These are phyloP conservation scores for Podaxis pistillaris DNA, from an alignment of 768 basidiomycete genomes.

Conservation along the genomic window DNA sequence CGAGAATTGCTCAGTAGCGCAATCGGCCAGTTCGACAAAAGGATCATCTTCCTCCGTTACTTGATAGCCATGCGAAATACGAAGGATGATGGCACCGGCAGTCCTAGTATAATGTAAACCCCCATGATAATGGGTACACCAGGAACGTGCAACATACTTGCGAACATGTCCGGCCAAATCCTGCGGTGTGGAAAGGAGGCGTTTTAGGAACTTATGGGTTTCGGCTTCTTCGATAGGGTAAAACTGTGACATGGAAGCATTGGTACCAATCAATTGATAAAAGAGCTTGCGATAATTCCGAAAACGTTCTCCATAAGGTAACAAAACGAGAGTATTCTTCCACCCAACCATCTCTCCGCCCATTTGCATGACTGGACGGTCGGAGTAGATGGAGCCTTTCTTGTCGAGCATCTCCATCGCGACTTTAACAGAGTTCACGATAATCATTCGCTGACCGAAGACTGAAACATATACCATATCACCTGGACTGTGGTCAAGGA, in stretches of 20 bases:
- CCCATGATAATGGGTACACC: background rate
- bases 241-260: slow-evolving; percentile 35
- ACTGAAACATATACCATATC: slow-evolving; percentile 41
- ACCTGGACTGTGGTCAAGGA: slow-evolving; percentile 24
- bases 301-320: slow-evolving; percentile 39
- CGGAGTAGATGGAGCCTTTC: slow-evolving; percentile 54
- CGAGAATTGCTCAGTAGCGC: slow-evolving; percentile 37
- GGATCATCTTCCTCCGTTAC: slow-evolving; percentile 38
- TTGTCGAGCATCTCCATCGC: slow-evolving; percentile 52
- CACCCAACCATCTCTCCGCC: slow-evolving; percentile 41
- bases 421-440: slow-evolving; percentile 38
- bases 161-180: slow-evolving; percentile 32
- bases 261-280: slow-evolving; percentile 40
- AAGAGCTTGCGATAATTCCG: slow-evolving; percentile 40
- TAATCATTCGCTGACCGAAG: slow-evolving; percentile 43
- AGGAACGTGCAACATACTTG: slow-evolving; percentile 27
- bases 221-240: slow-evolving; percentile 37
- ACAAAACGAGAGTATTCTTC: slow-evolving; percentile 34
- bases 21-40: slow-evolving; percentile 37
- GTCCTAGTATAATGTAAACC: slow-evolving; percentile 28
- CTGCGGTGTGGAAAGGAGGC: slow-evolving; percentile 32
- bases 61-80: slow-evolving; percentile 43
- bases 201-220: slow-evolving; percentile 37
- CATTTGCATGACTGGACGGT: slow-evolving; percentile 46
- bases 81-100: slow-evolving; percentile 42